Conservation (phyloP, 306 rosid species). For the Dalbergia oliveri region DNA sequence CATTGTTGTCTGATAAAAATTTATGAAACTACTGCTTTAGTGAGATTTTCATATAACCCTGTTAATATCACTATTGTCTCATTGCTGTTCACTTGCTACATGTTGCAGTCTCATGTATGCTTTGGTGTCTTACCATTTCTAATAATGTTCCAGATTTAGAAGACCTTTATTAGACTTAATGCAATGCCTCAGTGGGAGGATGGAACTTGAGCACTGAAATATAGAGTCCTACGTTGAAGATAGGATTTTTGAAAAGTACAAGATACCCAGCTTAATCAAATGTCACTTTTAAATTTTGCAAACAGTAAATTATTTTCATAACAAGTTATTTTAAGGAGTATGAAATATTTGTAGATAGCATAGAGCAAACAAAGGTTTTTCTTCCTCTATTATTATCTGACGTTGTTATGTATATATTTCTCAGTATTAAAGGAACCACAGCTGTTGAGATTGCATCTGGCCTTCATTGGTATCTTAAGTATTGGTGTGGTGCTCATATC, state of each 20-base stretch:
- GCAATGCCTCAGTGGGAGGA: neutral
- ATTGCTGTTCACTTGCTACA: neutral
- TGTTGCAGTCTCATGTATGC: neutral
- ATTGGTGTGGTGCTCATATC: slow-evolving; percentile 90
- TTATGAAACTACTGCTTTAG: neutral
- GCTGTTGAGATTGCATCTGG: slow-evolving; percentile 91
- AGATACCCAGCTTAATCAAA: slow-evolving; percentile 14
- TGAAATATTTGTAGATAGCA: neutral
- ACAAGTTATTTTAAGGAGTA: neutral
- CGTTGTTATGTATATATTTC: slow-evolving; percentile 40
- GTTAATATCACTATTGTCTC: neutral
- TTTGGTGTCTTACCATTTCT: slow-evolving; percentile 21
- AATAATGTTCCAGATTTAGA: neutral
- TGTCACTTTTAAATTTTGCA: slow-evolving; percentile 5
- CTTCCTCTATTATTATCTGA: slow-evolving; percentile 12
- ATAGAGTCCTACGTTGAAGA: neutral
- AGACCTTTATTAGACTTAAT: neutral
- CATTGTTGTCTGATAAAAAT: slow-evolving; percentile 16
- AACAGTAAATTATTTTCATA: neutral
- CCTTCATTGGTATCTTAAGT: slow-evolving; percentile 94
- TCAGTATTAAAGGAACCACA: slow-evolving; percentile 83
- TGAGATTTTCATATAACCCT: slow-evolving; percentile 10
- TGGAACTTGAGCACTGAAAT: neutral
- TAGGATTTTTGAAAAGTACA: neutral
- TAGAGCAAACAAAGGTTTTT: neutral